Conservation (phyloP, 2,329 filamentous ascomycete species). For the Ophiostoma fasciatum region DNA sequence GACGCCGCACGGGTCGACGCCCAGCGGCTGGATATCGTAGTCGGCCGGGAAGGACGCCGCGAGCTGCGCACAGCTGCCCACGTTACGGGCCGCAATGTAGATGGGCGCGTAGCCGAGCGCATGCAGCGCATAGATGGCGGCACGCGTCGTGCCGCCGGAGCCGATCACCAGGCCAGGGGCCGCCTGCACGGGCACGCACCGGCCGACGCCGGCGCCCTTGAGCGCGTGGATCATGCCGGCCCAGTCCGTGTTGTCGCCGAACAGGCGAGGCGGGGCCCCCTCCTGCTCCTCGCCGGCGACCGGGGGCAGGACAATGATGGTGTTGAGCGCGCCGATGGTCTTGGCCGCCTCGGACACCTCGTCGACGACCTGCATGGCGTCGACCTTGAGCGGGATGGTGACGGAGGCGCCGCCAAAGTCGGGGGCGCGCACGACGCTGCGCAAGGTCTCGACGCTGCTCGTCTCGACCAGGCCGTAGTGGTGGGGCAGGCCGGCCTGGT, state of each 20-base stretch:
- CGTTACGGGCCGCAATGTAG: slow-evolving; percentile 70
- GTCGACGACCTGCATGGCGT: slow-evolving; percentile 71
- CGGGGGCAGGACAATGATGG: slow-evolving; percentile 71
- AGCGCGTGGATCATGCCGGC: slow-evolving; percentile 77
- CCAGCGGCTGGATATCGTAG: slow-evolving; percentile 56
- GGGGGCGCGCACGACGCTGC: slow-evolving; percentile 48
- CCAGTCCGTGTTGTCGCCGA: slow-evolving; percentile 94
- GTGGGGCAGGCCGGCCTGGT: slow-evolving; percentile 65
- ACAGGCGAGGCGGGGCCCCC: slow-evolving; percentile 36
- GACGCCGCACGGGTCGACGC: slow-evolving; percentile 26
- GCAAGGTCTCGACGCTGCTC: slow-evolving; percentile 43
- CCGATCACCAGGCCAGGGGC: slow-evolving; percentile 67
- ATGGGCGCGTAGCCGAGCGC: slow-evolving; percentile 73
- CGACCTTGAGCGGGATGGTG: slow-evolving; percentile 87
- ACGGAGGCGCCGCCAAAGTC: slow-evolving; percentile 89
- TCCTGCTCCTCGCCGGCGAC: slow-evolving; percentile 22
- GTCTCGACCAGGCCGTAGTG: slow-evolving; percentile 68
- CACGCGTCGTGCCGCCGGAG: slow-evolving; percentile 80
- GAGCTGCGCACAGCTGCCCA: slow-evolving; percentile 51
- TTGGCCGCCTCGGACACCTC: slow-evolving; percentile 64
- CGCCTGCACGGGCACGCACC: slow-evolving; percentile 18
- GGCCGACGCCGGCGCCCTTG: slow-evolving; percentile 46
- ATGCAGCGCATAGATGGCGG: slow-evolving; percentile 78
- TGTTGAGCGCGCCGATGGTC: slow-evolving; percentile 87
- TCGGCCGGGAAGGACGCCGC: slow-evolving; percentile 55